Evolutionary conservation across 495 filamentous ascomycete species (phyloP), one percentile per base, ranked within the genome.

Genomic region (Daldinia childiae): DNA sequence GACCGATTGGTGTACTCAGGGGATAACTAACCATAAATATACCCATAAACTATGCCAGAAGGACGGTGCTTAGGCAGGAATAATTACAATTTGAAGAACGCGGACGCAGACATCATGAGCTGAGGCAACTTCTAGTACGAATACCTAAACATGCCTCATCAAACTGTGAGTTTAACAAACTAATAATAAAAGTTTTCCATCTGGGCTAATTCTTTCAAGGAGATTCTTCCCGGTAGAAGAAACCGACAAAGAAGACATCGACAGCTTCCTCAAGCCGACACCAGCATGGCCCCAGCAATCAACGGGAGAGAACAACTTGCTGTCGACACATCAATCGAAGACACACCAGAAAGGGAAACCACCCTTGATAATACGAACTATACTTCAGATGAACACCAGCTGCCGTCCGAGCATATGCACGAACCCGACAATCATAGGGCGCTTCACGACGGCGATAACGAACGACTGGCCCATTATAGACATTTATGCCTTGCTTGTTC

Each of bases 111-210:
- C 17, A 48, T 11, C 8, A 48, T 24, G 43, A 48, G 8, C 21
- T 48, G 15, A 3, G 9, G n/a, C 19, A 48, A 41, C 8, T 26
- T 26, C 12, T 17, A 19, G 6, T 14, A 6, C 15, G 19, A 19
- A 15, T 30, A 14, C 34, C 34, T 36, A 11, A 24, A 58, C 14
- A 71, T 57, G 62, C 11, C 41, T 55, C 29, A 17, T 26, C 56
- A 21, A 4, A 32, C 26, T 11, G 68, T 66, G 19, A 62, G 68
- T 66, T 51, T 32, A 34, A 5, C 19, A 24, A 48, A 4, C 6
- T 12, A 6, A 21, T 4, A 30, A 1, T 5, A 45, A 1, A 5
- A 30, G 43, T 9, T 15, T 19, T 34, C 12, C 9, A 19, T 9
- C n/a, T 15, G 17, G 19, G 19, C 61, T 70, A 50, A 70, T 39